Conservation (phyloP, 805 yeast genomes). For the Ogataea haglerorum region DNA sequence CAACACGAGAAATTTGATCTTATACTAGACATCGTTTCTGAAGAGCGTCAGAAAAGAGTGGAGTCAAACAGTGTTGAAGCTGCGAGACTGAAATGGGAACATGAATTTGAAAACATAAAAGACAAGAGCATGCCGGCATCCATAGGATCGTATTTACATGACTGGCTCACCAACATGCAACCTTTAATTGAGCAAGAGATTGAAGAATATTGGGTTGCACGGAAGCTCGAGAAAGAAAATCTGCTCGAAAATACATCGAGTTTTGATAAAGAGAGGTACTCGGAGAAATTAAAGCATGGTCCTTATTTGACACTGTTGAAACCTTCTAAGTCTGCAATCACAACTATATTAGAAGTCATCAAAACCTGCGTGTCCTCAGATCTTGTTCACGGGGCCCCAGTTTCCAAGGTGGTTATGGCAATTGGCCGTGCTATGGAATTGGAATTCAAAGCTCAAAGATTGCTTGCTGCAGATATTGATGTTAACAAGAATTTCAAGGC, state of each 20-base stretch:
- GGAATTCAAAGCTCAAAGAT: constrained; percentile 72
- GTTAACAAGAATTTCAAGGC: constrained; percentile 50
- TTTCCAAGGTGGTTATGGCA: constrained; percentile 74
- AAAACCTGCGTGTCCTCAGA: constrained; percentile 75
- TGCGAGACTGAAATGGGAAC: constrained; percentile 86
- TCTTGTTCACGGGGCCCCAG: constrained; percentile 74
- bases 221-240: constrained; percentile 28
- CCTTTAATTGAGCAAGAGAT: constrained; percentile 71
- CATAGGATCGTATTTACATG: constrained; percentile 72
- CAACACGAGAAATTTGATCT: constrained; percentile 57
- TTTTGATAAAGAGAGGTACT: constrained; percentile 22
- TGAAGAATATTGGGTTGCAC: constrained; percentile 46
- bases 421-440: constrained; percentile 83
- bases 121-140: constrained; percentile 48
- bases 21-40: constrained; percentile 66
- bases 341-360: constrained; percentile 78
- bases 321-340: constrained; percentile 78
- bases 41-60: constrained; percentile 68
- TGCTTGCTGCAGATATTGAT: constrained; percentile 55
- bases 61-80: constrained; percentile 81
- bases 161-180: constrained; percentile 75
- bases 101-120: constrained; percentile 55
- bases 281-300: constrained; percentile 56
- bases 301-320: constrained; percentile 72
- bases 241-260: constrained; percentile 16